Percentiles rank a stretch among this genome's conserved stretches.
Evolutionary conservation across 495 filamentous ascomycete genomes (phyloP).

Genomic region (Staphylotrichum tortipilum): DNA sequence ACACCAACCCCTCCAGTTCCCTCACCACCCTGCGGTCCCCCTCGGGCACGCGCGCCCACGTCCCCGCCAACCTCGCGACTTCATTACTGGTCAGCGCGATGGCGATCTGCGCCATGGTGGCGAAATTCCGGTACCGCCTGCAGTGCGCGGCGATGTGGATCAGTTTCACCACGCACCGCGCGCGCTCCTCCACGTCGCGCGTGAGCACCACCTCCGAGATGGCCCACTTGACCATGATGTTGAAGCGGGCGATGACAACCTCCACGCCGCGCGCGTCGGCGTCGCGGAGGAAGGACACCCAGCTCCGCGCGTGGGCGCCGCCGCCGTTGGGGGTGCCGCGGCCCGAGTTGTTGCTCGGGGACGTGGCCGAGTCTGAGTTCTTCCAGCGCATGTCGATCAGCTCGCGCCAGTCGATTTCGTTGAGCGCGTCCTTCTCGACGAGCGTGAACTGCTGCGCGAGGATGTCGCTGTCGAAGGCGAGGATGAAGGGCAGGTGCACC

Average conservation of each 20-base stretch:
- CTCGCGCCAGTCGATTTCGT: constrained; percentile 96
- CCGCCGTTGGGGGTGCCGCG: too few relatives aligned
- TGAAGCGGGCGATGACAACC: constrained; percentile 93
- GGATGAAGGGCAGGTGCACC: constrained; percentile 79
- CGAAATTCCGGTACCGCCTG: constrained; percentile 82
- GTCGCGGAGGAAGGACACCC: constrained; percentile 88
- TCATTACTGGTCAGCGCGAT: constrained; percentile 84
- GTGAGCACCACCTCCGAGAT: constrained; percentile 88
- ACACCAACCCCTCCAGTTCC: constrained; percentile 76
- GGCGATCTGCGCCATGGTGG: constrained; percentile 90
- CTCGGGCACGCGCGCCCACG: constrained; percentile 70
- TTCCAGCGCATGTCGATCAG: constrained; percentile 91
- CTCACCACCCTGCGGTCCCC: constrained; percentile 63
- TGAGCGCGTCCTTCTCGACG: constrained; percentile 91
- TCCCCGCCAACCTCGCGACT: constrained; percentile 62
- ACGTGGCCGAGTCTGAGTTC: too few relatives aligned
- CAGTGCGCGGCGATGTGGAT: constrained; percentile 87
- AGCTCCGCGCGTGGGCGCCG: constrained; percentile 57
- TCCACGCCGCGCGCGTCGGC: constrained; percentile 81
- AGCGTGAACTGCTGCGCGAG: constrained; percentile 92
- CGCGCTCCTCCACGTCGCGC: constrained; percentile 69
- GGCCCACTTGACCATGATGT: constrained; percentile 96
- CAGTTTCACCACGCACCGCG: constrained; percentile 75
- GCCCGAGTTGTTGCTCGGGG: constrained; percentile 50
- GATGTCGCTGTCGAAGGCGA: constrained; percentile 81